Conservation (phyloP, 1,284 basidiomycete species). For the Heliocybe sulcata region DNA sequence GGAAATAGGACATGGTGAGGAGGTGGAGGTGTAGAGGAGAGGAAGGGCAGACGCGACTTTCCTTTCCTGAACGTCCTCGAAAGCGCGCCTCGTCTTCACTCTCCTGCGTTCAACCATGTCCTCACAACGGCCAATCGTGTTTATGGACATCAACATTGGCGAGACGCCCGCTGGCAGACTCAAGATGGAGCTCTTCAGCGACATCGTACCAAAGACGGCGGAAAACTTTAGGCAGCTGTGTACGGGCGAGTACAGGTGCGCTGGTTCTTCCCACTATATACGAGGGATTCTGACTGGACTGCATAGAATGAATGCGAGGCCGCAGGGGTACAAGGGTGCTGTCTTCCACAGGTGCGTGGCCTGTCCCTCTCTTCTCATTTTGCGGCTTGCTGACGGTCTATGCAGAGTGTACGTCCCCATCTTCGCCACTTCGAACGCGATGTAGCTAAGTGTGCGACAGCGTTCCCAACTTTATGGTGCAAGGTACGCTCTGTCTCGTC, state of each 20-base stretch:
- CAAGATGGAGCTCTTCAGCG: conserved; percentile 94
- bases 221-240: conserved; percentile 98
- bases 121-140: conserved; percentile 75
- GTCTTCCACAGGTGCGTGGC: conserved; percentile 63
- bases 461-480: conserved; percentile 81
- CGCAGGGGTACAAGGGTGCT: conserved; percentile 85
- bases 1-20: conserved; percentile 70
- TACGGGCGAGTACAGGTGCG: conserved; percentile 88
- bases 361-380: too few species aligned
- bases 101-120: conserved; percentile 11
- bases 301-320: conserved; percentile 71
- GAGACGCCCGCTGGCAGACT: conserved; percentile 91
- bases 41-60: not conserved
- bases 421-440: too few species aligned
- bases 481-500: conserved; percentile 39
- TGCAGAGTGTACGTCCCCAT: conserved; percentile 40
- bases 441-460: conserved; percentile 25
- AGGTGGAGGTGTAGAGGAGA: not conserved
- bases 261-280: too few species aligned
- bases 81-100: not conserved
- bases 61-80: not conserved
- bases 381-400: too few species aligned
- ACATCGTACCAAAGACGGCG: conserved; percentile 89
- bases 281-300: too few species aligned
- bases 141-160: conserved; percentile 95